Conservation (phyloP, 2,329 filamentous ascomycete genomes). For the Aureobasidium sp. region DNA sequence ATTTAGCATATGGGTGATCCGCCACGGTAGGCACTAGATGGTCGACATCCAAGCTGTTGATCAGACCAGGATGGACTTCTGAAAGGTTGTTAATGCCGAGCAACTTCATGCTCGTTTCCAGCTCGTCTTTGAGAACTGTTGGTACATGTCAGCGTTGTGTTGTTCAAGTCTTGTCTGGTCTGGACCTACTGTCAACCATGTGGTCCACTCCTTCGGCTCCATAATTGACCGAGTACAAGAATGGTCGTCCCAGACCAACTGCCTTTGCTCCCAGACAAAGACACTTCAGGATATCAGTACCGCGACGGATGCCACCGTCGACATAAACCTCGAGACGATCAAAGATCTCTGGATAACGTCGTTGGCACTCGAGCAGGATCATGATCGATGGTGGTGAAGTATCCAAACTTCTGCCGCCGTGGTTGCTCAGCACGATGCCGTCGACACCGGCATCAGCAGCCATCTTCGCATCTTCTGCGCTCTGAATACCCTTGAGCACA, state of each 20-base stretch:
- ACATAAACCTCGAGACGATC: conserved; percentile 52
- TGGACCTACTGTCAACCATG: conserved; percentile 9
- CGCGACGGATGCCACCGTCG: conserved; percentile 57
- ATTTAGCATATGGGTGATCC: conserved; percentile 13
- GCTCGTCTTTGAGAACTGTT: conserved; percentile 42
- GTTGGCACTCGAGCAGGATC: conserved; percentile 54
- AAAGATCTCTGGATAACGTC: conserved; percentile 52
- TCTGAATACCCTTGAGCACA: conserved; percentile 35
- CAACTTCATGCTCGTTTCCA: conserved; percentile 56
- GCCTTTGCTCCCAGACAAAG: conserved; percentile 56
- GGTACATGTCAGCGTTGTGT: neutral
- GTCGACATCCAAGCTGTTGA: conserved; percentile 48
- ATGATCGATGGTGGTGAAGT: conserved; percentile 47
- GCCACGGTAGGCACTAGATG: conserved; percentile 33
- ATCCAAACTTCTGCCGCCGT: conserved; percentile 45
- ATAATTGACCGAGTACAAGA: conserved; percentile 53
- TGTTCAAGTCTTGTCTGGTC: neutral
- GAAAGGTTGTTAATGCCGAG: conserved; percentile 54
- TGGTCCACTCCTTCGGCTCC: conserved; percentile 45
- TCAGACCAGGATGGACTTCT: conserved; percentile 51
- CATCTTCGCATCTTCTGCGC: conserved; percentile 32
- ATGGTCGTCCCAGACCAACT: conserved; percentile 52
- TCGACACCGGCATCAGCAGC: conserved; percentile 34
- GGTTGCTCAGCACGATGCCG: conserved; percentile 42
- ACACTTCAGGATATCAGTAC: conserved; percentile 59